Conservation (phyloP, 148 eudicot genomes). For the Cornus florida region DNA sequence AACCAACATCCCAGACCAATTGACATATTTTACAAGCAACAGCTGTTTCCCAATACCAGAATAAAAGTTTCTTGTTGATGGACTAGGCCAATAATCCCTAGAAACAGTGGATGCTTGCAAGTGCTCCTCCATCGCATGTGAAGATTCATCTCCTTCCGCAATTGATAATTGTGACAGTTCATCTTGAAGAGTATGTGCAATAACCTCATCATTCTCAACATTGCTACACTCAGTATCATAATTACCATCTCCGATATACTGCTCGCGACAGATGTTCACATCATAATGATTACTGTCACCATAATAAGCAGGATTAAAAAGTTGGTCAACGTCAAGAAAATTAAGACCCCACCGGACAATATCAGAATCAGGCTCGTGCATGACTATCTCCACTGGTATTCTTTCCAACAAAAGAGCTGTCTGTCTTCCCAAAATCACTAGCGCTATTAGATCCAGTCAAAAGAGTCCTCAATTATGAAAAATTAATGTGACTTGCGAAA, state of each 20-base stretch:
- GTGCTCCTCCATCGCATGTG: conserved; percentile 44
- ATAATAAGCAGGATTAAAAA: conserved; percentile 56
- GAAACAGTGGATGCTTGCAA: conserved; percentile 37
- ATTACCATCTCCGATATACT: conserved; percentile 42
- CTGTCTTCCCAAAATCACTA: conserved; percentile 5
- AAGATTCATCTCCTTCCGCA: conserved; percentile 51
- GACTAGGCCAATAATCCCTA: conserved; percentile 50
- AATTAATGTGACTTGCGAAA: not conserved
- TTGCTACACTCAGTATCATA: conserved; percentile 30
- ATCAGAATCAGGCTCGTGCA: conserved; percentile 72
- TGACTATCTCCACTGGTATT: conserved; percentile 26
- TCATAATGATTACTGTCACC: conserved; percentile 55
- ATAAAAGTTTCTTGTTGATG: conserved; percentile 44
- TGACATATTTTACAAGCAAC: conserved; percentile 13
- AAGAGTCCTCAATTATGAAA: not conserved
- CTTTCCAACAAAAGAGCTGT: conserved; percentile 17
- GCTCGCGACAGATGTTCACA: conserved; percentile 47
- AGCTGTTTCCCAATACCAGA: conserved; percentile 37
- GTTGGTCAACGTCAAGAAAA: conserved; percentile 59
- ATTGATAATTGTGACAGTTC: conserved; percentile 51
- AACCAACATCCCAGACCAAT: conserved; percentile 9
- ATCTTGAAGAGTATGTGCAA: conserved; percentile 68
- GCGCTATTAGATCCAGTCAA: conserved; percentile 18
- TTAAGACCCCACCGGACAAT: conserved; percentile 59
- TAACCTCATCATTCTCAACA: conserved; percentile 51